These are phyloP conservation scores for Cryoendolithus antarcticus DNA, from an alignment of 2,329 filamentous ascomycete species.

Conservation along the genomic window DNA sequence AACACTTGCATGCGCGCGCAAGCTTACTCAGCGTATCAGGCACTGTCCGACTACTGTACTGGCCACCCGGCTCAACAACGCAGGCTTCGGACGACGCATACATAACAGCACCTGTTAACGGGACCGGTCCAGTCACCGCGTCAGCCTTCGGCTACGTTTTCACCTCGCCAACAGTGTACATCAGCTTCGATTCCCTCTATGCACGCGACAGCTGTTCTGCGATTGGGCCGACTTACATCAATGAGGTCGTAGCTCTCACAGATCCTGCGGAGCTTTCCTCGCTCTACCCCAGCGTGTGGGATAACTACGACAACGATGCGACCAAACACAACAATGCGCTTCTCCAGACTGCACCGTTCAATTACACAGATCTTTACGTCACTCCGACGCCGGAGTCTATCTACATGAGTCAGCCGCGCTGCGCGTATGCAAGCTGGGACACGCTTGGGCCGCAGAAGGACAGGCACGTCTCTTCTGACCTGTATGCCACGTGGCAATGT, in stretches of 20 bases:
- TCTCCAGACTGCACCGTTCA: constrained; percentile 1
- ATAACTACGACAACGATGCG: too few relatives aligned
- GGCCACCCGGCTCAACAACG: constrained; percentile 5
- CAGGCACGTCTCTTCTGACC: too few relatives aligned
- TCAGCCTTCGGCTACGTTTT: constrained; percentile 7
- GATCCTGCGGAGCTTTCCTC: constrained; percentile 8
- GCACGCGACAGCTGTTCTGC: constrained; percentile 11
- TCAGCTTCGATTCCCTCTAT: constrained; percentile 12
- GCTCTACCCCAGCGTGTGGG: constrained; percentile 5
- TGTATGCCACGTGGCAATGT: constrained; percentile 1
- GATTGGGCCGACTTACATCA: constrained; percentile 7
- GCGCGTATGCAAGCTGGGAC: constrained; percentile 2
- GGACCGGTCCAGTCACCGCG: not conserved
- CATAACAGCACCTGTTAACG: not conserved
- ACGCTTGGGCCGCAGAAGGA: not conserved
- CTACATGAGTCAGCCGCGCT: constrained; percentile 11
- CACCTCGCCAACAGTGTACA: constrained; percentile 11
- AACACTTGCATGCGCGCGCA: too few relatives aligned
- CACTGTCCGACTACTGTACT: constrained; percentile 10
- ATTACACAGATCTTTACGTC: constrained; percentile 6
- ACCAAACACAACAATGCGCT: not conserved
- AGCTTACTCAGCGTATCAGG: constrained; percentile 1
- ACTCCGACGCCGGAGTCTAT: constrained; percentile 5
- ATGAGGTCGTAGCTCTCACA: constrained; percentile 11
- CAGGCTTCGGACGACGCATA: not conserved